phyloP scores from a whole-genome alignment of 441 rosid species.

The Euphorbia celastroides region DNA sequence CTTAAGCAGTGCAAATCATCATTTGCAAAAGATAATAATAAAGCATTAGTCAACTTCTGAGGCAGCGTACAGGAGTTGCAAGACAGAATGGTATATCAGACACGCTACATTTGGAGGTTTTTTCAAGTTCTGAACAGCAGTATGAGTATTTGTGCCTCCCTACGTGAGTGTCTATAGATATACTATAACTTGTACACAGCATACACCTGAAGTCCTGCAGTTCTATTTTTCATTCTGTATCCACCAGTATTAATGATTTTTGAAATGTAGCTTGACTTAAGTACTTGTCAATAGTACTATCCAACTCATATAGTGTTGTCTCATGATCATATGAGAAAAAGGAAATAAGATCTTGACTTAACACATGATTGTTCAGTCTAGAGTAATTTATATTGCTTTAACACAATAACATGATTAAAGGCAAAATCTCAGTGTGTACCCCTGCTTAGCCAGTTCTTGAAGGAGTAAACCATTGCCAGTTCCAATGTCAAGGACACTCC shows the following conservation, averaged over 20 bases:
- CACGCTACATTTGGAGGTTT: neutral
- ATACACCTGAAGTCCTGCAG: neutral
- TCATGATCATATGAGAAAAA: neutral
- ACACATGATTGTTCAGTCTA: conserved; percentile 5
- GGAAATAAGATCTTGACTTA: neutral
- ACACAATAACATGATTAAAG: conserved; percentile 26
- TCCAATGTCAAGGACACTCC: conserved; percentile 95
- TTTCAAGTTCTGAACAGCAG: conserved; percentile 2
- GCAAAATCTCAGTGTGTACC: conserved; percentile 49
- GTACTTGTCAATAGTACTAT: neutral
- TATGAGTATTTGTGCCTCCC: neutral
- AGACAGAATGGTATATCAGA: neutral
- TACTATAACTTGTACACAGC: neutral
- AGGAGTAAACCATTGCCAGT: conserved; percentile 94
- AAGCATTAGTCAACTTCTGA: neutral
- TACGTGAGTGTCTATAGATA: neutral
- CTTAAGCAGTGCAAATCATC: neutral
- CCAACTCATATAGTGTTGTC: neutral
- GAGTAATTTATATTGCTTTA: conserved; percentile 6
- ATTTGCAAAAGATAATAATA: neutral
- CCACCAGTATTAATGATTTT: neutral
- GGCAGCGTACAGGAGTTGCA: neutral
- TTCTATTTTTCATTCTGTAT: neutral
- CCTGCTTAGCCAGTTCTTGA: conserved; percentile 90
- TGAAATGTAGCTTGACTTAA: neutral